Percentiles rank a stretch among this genome's conserved stretches.
Evolutionary conservation across 208 protist genomes (phyloP).

Genomic region (Crithidia fasciculata): DNA sequence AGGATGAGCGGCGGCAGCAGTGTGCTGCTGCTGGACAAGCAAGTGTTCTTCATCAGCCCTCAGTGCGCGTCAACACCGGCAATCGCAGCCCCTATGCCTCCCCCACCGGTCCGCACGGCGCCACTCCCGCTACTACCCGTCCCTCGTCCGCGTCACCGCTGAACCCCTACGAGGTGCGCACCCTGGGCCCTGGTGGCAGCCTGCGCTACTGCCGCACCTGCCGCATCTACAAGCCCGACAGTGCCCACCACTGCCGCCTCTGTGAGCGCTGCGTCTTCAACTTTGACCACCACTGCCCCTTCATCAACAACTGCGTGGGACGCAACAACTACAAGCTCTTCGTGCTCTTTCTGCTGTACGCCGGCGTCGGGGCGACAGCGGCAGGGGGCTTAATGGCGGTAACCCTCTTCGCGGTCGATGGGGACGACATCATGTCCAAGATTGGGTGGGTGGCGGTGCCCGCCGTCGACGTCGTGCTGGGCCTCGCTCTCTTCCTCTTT

Average conservation of each 20-base stretch:
- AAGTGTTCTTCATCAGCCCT: neutral
- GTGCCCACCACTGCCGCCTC: conserved; percentile 83
- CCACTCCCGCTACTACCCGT: neutral
- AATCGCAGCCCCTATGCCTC: conserved; percentile 16
- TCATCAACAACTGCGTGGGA: conserved; percentile 92
- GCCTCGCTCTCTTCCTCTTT: conserved; percentile 34
- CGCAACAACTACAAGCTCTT: conserved; percentile 90
- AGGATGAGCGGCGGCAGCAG: neutral
- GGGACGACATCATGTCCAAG: conserved; percentile 7
- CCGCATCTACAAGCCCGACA: conserved; percentile 75
- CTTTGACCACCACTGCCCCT: conserved; percentile 94
- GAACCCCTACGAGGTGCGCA: conserved; percentile 52
- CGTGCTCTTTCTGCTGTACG: conserved; percentile 75
- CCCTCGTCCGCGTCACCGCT: neutral
- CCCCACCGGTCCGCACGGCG: neutral
- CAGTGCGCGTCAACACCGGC: neutral
- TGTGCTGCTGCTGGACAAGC: neutral
- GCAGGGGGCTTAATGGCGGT: conserved; percentile 40
- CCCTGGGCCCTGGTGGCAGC: conserved; percentile 36
- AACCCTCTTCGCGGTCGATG: conserved; percentile 48
- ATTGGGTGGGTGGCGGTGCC: conserved; percentile 40
- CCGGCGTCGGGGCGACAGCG: conserved; percentile 29
- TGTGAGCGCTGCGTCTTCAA: conserved; percentile 79
- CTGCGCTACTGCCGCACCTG: conserved; percentile 76
- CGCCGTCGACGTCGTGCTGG: conserved; percentile 34